Evolutionary conservation across 805 yeast genomes (phyloP).

Genomic region (Torulaspora quercuum): DNA sequence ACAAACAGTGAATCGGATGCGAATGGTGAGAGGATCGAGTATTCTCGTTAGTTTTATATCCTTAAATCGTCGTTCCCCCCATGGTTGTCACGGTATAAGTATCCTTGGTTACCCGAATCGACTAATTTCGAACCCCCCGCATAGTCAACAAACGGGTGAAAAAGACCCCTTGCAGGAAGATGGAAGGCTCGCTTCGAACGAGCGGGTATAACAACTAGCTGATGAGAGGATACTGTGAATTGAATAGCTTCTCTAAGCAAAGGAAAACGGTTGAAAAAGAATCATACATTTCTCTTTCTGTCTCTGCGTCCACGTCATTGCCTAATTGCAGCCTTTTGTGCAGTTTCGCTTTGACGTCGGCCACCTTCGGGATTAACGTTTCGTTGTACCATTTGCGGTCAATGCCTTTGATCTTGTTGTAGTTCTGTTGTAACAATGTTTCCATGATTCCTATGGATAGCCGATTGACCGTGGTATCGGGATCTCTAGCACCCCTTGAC

Average conservation of each 20-base stretch:
- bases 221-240: slow-evolving; percentile 10
- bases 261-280: not conserved
- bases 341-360: slow-evolving; percentile 2
- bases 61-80: slow-evolving; percentile 1
- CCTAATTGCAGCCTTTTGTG: slow-evolving; percentile 4
- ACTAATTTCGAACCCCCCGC: too few relatives aligned
- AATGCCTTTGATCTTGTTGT: slow-evolving; percentile 11
- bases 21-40: too few relatives aligned
- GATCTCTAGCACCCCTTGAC: slow-evolving; percentile 16
- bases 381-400: slow-evolving; percentile 19
- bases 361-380: slow-evolving; percentile 2
- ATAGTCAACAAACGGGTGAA: too few relatives aligned
- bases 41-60: too few relatives aligned
- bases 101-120: too few relatives aligned
- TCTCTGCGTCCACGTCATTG: slow-evolving; percentile 2
- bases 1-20: too few relatives aligned
- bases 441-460: slow-evolving; percentile 5
- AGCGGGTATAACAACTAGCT: not conserved
- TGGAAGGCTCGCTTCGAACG: slow-evolving; percentile 11
- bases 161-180: slow-evolving; percentile 10
- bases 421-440: slow-evolving; percentile 8
- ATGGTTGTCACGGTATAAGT: slow-evolving; percentile 1
- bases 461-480: slow-evolving; percentile 14
- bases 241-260: slow-evolving; percentile 4
- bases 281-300: not conserved